These are phyloP conservation scores for Aspergillus sp. DNA, from an alignment of 2,329 filamentous ascomycete species.

Conservation along the genomic window DNA sequence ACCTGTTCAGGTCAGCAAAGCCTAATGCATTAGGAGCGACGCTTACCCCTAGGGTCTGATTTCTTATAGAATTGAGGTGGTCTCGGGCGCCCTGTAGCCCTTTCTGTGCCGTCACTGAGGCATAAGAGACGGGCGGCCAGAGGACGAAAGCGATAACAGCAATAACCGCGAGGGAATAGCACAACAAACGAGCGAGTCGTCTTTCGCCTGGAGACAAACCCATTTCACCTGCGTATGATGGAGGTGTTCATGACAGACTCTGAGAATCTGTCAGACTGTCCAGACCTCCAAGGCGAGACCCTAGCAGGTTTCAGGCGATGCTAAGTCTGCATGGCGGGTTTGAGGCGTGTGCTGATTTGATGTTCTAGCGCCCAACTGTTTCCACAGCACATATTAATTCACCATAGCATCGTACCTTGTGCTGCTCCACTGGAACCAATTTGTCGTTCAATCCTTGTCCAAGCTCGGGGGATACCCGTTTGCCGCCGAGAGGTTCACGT, in stretches of 20 bases:
- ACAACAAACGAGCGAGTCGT: not conserved
- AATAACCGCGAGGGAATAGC: not conserved
- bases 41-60: constrained; percentile 13
- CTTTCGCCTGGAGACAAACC: constrained; percentile 5
- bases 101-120: not conserved
- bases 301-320: not conserved
- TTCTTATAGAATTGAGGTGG: not conserved
- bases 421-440: too few relatives aligned
- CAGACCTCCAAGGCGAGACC: not conserved
- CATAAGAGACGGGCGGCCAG: constrained; percentile 1
- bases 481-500: too few relatives aligned
- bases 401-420: too few relatives aligned
- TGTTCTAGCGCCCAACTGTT: not conserved
- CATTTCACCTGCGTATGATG: not conserved
- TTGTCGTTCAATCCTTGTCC: too few relatives aligned
- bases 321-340: not conserved
- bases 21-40: not conserved
- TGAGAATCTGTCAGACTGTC: not conserved
- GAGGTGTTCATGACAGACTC: too few relatives aligned
- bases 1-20: constrained; percentile 11
- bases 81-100: not conserved
- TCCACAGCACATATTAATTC: not conserved
- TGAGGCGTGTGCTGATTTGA: not conserved
- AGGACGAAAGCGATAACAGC: not conserved
- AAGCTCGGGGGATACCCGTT: too few relatives aligned